Conservation (phyloP, 129 eudicot species). For the Ambrosia trifida region DNA sequence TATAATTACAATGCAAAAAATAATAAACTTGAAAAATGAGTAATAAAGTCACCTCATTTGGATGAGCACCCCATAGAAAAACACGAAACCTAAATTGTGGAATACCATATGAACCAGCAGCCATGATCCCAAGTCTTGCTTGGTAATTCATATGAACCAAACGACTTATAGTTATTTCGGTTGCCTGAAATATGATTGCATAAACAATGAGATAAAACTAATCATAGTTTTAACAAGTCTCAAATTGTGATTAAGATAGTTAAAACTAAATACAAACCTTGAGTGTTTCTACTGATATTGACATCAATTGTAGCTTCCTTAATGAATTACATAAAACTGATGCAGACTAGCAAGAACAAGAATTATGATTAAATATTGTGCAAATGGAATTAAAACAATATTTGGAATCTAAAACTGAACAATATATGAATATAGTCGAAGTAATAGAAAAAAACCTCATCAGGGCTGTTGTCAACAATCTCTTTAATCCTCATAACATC, state of each 20-base stretch:
- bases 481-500: constrained; percentile 85
- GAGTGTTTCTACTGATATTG: constrained; percentile 60
- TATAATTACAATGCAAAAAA: background rate
- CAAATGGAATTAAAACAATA: constrained; percentile 11
- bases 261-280: constrained; percentile 57
- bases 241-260: background rate
- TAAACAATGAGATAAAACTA: background rate
- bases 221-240: background rate
- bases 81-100: constrained; percentile 93
- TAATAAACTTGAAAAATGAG: background rate
- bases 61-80: constrained; percentile 90
- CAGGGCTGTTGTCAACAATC: constrained; percentile 50
- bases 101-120: constrained; percentile 90
- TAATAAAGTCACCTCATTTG: constrained; percentile 49
- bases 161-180: constrained; percentile 89
- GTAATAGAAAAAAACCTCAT: constrained; percentile 60
- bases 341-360: constrained; percentile 47
- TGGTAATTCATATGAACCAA: constrained; percentile 83
- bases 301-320: constrained; percentile 77
- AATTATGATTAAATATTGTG: constrained; percentile 18
- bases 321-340: constrained; percentile 54
- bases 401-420: too few relatives aligned
- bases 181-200: constrained; percentile 51
- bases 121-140: constrained; percentile 83
- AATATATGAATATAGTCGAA: too few relatives aligned